These are phyloP conservation scores for Plasmodium inui DNA, from an alignment of 169 alveolate genomes.

Conservation along the genomic window DNA sequence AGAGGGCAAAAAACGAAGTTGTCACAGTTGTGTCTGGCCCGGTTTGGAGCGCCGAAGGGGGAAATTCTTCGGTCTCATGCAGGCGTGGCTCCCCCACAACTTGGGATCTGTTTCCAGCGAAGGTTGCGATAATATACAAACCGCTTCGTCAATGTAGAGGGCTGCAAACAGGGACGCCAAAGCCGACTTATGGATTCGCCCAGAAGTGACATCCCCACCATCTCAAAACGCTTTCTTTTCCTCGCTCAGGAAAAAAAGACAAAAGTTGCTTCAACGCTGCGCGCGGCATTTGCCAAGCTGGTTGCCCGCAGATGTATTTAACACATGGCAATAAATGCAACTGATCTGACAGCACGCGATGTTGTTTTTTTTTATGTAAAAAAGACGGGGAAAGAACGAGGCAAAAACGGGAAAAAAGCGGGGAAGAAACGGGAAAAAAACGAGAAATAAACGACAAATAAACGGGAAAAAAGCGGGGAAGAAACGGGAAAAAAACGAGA, in stretches of 20 bases:
- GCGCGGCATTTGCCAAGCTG: background rate
- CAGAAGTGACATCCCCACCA: background rate
- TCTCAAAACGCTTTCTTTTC: background rate
- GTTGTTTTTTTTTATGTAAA: background rate
- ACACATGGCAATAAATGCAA: background rate
- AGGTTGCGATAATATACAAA: background rate
- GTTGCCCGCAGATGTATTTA: background rate
- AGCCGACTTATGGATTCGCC: background rate
- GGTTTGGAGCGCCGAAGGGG: background rate
- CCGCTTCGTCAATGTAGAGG: background rate
- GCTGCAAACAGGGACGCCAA: background rate
- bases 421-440: background rate
- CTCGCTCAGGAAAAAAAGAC: background rate
- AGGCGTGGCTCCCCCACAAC: background rate
- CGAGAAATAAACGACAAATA: background rate
- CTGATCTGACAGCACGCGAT: background rate
- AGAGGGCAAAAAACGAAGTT: background rate
- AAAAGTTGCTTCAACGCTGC: background rate
- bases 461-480: background rate
- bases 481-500: background rate
- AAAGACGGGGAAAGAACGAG: background rate
- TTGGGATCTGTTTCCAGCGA: background rate
- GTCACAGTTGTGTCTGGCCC: background rate
- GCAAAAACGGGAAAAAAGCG: background rate
- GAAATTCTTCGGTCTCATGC: background rate